phyloP scores from a whole-genome alignment of 2,329 filamentous ascomycete genomes.

The Aureobasidium zeae region DNA sequence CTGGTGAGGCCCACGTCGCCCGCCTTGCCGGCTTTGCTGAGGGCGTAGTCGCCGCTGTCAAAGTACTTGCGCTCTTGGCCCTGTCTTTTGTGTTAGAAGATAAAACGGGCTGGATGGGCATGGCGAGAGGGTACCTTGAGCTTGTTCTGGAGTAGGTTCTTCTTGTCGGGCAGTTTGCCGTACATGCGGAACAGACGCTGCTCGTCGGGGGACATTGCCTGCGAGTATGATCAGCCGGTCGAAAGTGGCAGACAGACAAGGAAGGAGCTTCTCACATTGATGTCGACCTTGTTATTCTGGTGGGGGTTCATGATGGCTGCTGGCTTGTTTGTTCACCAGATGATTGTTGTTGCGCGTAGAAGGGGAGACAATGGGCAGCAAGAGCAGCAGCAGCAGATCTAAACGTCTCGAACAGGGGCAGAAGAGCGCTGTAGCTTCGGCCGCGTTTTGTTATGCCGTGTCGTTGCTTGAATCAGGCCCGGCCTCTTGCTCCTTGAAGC shows the following conservation, averaged over 20 bases:
- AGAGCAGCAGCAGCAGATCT: too few species aligned
- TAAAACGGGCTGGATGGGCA: not conserved
- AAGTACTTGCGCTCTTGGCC: conserved; percentile 87
- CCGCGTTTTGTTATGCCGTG: too few species aligned
- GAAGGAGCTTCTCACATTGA: conserved; percentile 86
- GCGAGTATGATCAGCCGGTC: conserved; percentile 20
- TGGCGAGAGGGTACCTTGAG: conserved; percentile 53
- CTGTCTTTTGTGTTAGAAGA: conserved; percentile 11
- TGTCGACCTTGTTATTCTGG: conserved; percentile 97
- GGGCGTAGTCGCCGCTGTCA: conserved; percentile 87
- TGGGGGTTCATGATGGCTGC: conserved; percentile 69
- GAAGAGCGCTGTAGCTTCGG: too few species aligned
- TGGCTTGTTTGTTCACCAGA: too few species aligned
- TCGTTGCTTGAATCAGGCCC: conserved; percentile 9
- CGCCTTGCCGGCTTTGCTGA: conserved; percentile 93
- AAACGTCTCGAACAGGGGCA: too few species aligned
- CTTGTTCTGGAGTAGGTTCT: conserved; percentile 94
- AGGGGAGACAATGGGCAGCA: too few species aligned
- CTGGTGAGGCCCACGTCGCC: conserved; percentile 87
- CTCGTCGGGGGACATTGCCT: conserved; percentile 91
- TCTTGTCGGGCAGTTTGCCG: conserved; percentile 93
- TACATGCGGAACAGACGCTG: conserved; percentile 95
- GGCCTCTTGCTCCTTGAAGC: conserved; percentile 8
- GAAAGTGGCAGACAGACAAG: not conserved
- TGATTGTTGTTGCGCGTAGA: too few species aligned